Base-by-base conservation (phyloP, 73 alveolate genomes). In the Tetrahymena borealis region DNA sequence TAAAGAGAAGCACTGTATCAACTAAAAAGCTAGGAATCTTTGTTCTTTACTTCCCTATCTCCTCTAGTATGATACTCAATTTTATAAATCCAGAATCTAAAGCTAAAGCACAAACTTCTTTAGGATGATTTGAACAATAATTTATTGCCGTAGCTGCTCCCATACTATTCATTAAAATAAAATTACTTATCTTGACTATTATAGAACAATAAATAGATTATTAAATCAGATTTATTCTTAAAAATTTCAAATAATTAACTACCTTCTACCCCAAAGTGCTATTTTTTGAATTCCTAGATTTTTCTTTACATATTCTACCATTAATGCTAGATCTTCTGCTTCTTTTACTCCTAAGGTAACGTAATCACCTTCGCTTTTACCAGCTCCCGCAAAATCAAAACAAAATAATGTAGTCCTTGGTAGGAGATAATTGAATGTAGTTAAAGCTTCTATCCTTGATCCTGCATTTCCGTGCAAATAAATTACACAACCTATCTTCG, bases 191-290 rank as follows among this genome's bases (percentile, higher is more conserved):
- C 6, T 15, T 60, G 20, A 13, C 28, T 7, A 60, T 60, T 15
- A 41, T 41, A 41, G 20, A 41, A 1, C 16, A 40, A 15, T 41
- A 41, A 41, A 41, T 41, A 7, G 7, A 4, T 0, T 41, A n/a
- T n/a, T n/a, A n/a, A n/a, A n/a, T n/a, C n/a, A n/a, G n/a, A n/a
- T n/a, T n/a, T n/a, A n/a, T n/a, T 95, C 77, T 94, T 95, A 60
- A 94, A 33, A 20, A 94, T 42, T 35, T 96, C 96, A 11, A 24
- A 96, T 96, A 11, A 96, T 94, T 2, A 96, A 96, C 96, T 94
- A 94, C 33, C 96, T 92, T 91, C 98, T 41, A 28, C 98, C 98
- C 98, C 98, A 96, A 13, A 96, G 91, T 18, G 97, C 98, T 37
- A 96, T 96, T 15, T 96, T 96, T 4, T 96, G 91, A 2, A 91